phyloP scores from a whole-genome alignment of 768 basidiomycete genomes.

The Tricholoma hemisulphureum region DNA sequence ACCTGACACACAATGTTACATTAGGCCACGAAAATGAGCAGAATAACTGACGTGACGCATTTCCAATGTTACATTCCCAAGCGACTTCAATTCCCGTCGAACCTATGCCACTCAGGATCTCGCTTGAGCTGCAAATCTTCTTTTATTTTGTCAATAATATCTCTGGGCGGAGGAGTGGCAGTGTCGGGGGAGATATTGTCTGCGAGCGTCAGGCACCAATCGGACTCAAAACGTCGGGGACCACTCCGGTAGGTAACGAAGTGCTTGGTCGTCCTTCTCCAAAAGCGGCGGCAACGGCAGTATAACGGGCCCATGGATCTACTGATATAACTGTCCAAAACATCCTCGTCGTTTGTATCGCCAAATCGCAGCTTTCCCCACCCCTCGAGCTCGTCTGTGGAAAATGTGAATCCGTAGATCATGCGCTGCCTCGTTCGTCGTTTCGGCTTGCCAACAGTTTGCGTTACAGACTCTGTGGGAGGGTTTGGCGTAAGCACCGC shows the following conservation, averaged over 20 bases:
- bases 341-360: not conserved
- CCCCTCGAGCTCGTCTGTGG: not conserved
- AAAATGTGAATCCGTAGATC: not conserved
- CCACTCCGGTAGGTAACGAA: not conserved
- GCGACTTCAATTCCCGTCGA: not conserved
- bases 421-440: not conserved
- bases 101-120: not conserved
- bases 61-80: no score
- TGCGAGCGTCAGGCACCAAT: not conserved
- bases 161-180: not conserved
- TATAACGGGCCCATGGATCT: not conserved
- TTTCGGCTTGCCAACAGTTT: not conserved
- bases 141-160: not conserved
- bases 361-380: not conserved
- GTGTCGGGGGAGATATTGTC: not conserved
- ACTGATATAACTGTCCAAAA: not conserved
- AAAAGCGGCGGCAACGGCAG: not conserved
- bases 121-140: not conserved
- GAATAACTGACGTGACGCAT: no score
- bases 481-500: no score
- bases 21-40: no score
- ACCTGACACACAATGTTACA: no score
- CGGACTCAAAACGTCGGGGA: not conserved
- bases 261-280: not conserved
- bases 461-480: not conserved